Evolutionary conservation across 2,329 filamentous ascomycete genomes (phyloP), one percentile per base, ranked within the genome.

Genomic region (Cyphellophora europaea): DNA sequence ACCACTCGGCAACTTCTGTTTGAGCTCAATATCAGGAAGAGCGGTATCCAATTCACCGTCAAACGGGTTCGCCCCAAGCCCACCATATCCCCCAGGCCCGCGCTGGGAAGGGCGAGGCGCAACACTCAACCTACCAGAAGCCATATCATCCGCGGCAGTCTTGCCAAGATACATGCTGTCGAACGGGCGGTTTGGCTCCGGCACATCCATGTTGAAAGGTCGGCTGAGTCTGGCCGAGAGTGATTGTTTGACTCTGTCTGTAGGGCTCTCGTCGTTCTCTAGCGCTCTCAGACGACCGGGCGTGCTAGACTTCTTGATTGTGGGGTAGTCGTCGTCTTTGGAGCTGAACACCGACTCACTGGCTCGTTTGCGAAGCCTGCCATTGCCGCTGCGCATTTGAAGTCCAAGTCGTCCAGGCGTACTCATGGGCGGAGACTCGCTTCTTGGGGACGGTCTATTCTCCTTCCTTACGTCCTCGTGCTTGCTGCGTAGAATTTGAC

Each of bases 121-220:
- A 19, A 47, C 38, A 21, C 47, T 47, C 21, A 49, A 27, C 13
- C 43, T 32, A 23, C 31, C 32, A 15, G 17, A 30, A 10, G 18
- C 21, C 8, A n/a, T 8, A n/a, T n/a, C n/a, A 8, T 15, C 19
- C 13, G 10, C 19, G 4, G 5, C 14, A 32, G 31, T 37, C 25
- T 48, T 48, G 6, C 47, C 47, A 13, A 49, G 38, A 29, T 46
- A 48, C 40, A 44, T 48, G 27, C 43, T 46, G 36, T 48, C 44
- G 25, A 46, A 48, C 11, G 44, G 43, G 13, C 44, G 37, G 25
- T 48, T 48, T n/a, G 41, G 33, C n/a, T 40, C 33, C 14, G 43
- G 43, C 3, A 43, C 41, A 19, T 49, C 43, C 47, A 49, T 46
- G 14, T 49, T 40, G 32, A 48, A 49, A 1, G 47, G 45, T 19